Evolutionary conservation across 805 yeast species (phyloP).

Genomic region (Lachancea sp.): DNA sequence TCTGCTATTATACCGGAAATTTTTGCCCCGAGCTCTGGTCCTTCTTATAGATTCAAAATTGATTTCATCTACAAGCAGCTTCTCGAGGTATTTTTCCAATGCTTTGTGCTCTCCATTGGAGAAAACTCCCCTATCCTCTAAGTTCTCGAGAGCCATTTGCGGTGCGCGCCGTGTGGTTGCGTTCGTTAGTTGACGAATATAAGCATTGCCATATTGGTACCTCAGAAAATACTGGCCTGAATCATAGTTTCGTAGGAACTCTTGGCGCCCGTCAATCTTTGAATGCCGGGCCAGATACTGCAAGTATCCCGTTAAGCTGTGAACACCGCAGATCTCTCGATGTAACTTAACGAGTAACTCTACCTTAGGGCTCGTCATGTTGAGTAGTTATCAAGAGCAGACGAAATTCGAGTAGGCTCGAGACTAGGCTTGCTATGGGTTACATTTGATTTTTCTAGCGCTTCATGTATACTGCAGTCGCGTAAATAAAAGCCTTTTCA

Average conservation of each 20-base stretch:
- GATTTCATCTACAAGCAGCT: no score
- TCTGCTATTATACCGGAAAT: neutral
- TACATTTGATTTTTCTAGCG: no score
- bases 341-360: neutral
- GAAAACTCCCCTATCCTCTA: no score
- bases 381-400: no score
- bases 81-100: no score
- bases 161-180: neutral
- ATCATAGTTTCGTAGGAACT: neutral
- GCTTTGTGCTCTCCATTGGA: no score
- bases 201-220: neutral
- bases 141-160: no score
- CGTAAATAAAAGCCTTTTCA: no score
- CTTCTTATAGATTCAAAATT: no score
- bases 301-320: neutral
- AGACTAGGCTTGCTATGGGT: neutral
- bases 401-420: neutral
- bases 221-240: neutral
- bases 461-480: no score
- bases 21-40: neutral
- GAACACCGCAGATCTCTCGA: no score
- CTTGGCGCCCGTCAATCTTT: neutral
- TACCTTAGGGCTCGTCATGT: neutral
- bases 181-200: neutral
- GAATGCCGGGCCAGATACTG: neutral